These are phyloP conservation scores for Fusarium sp. DNA, from an alignment of 2,329 filamentous ascomycete genomes.

Conservation along the genomic window DNA sequence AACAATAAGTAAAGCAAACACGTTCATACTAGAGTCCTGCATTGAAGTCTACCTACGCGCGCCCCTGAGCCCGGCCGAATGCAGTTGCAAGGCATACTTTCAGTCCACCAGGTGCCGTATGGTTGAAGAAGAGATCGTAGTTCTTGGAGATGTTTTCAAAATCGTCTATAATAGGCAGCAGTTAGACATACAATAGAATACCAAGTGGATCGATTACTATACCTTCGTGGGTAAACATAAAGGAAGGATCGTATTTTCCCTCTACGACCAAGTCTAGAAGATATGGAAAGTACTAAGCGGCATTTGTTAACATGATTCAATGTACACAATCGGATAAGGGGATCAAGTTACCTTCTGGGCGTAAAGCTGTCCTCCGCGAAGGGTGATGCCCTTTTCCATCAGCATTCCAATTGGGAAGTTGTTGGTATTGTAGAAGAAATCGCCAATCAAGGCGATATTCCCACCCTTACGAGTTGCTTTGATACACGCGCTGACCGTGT, in stretches of 20 bases:
- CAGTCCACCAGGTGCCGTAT: neutral
- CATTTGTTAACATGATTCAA: rapidly evolving
- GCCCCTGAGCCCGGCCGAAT: neutral
- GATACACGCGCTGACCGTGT: neutral
- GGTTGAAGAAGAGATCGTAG: neutral
- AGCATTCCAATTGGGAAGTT: slow-evolving; percentile 18
- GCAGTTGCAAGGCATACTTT: slow-evolving; percentile 8
- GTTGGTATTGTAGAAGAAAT: slow-evolving; percentile 3
- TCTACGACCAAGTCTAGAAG: slow-evolving; percentile 3
- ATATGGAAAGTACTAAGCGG: neutral
- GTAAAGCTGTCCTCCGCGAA: slow-evolving; percentile 9
- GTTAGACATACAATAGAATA: rapidly evolving
- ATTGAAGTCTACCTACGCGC: neutral
- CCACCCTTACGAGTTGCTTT: slow-evolving; percentile 9
- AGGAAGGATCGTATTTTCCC: slow-evolving; percentile 6
- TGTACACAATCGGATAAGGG: rapidly evolving
- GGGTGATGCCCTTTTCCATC: slow-evolving; percentile 10
- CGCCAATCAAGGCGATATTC: neutral
- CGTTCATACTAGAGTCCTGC: no score
- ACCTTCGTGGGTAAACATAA: slow-evolving; percentile 10
- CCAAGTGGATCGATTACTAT: rapidly evolving
- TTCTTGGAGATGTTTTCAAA: neutral
- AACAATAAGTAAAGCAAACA: no score
- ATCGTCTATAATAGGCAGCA: neutral
- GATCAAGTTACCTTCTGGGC: neutral